These are phyloP conservation scores for Diospyros lotus DNA, from an alignment of 148 eudicot species.

Conservation along the genomic window DNA sequence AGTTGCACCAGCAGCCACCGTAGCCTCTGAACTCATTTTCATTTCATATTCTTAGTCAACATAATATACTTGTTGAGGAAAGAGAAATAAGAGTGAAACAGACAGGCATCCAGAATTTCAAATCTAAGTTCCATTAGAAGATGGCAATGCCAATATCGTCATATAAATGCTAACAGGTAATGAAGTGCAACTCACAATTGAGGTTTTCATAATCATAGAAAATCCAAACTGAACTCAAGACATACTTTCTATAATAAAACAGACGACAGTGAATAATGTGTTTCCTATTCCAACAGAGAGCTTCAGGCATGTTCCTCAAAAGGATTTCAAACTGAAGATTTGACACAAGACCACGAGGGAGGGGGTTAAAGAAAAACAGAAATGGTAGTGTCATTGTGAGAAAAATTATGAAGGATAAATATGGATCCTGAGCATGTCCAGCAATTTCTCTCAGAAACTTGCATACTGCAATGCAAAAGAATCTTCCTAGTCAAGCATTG, in stretches of 20 bases:
- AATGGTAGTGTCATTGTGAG: too few species aligned
- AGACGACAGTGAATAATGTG: too few species aligned
- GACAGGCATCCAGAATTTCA: not conserved
- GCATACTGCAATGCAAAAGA: not conserved
- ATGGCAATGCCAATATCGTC: not conserved
- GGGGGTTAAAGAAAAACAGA: too few species aligned
- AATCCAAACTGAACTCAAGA: too few species aligned
- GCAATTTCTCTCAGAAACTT: too few species aligned
- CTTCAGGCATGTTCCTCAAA: too few species aligned
- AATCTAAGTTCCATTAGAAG: not conserved
- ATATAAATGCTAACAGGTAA: not conserved
- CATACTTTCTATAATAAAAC: too few species aligned
- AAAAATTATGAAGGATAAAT: too few species aligned
- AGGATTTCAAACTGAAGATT: too few species aligned
- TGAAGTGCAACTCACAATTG: not conserved
- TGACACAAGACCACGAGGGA: too few species aligned
- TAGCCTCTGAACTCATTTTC: slow-evolving; percentile 16
- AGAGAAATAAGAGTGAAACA: not conserved
- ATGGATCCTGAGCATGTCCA: too few species aligned
- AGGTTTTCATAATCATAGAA: not conserved
- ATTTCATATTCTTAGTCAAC: not conserved
- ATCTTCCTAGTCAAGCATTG: not conserved
- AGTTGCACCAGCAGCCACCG: slow-evolving; percentile 34
- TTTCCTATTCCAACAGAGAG: too few species aligned
- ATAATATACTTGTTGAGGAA: not conserved